Evolutionary conservation across 805 yeast genomes (phyloP).

Genomic region (Metschnikowia matae): DNA sequence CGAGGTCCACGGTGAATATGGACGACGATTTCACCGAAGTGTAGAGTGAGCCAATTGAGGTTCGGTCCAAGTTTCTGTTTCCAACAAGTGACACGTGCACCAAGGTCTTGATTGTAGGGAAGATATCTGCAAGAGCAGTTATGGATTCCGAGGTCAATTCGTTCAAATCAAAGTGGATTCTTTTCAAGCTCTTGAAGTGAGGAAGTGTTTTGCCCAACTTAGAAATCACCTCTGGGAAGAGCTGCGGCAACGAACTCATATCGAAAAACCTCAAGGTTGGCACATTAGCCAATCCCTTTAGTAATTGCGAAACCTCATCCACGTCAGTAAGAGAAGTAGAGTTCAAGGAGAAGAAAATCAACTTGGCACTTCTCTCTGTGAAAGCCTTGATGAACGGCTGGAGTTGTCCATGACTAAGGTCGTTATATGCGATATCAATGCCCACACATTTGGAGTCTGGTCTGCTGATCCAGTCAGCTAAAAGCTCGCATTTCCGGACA

Average conservation of each 20-base stretch:
- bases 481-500: conserved; percentile 33
- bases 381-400: conserved; percentile 44
- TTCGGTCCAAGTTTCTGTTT: conserved; percentile 40
- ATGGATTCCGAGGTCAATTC: conserved; percentile 45
- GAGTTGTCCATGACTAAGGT: conserved; percentile 44
- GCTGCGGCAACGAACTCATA: conserved; percentile 48
- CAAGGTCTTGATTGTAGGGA: conserved; percentile 45
- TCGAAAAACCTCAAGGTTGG: conserved; percentile 47
- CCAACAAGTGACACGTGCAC: conserved; percentile 55
- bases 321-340: conserved; percentile 45
- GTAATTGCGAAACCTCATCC: conserved; percentile 32
- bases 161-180: conserved; percentile 54
- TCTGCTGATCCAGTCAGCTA: conserved; percentile 47
- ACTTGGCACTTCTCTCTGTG: conserved; percentile 28
- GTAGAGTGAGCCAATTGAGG: conserved; percentile 48
- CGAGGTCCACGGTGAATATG: conserved; percentile 51
- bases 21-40: conserved; percentile 46
- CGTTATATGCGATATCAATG: conserved; percentile 53
- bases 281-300: conserved; percentile 36
- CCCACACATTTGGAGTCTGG: conserved; percentile 48
- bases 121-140: conserved; percentile 44
- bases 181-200: conserved; percentile 38
- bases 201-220: conserved; percentile 44
- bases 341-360: conserved; percentile 51
- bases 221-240: conserved; percentile 50